Evolutionary conservation across 1,284 basidiomycete species (phyloP), one percentile per base, ranked within the genome.

Genomic region (Athelia sp.): DNA sequence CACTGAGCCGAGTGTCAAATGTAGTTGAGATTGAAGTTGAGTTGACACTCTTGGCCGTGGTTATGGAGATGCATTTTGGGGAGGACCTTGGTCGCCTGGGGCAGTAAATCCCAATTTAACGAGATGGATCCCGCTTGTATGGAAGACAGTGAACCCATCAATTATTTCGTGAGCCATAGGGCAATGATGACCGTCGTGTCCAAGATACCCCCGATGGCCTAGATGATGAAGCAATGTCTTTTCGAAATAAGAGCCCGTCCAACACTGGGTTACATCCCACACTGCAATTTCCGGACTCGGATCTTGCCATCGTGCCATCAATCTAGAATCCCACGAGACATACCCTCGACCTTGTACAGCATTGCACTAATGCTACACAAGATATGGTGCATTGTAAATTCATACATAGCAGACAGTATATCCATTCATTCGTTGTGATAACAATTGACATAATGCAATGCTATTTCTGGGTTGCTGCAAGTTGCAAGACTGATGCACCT

Each of bases 41-140:
- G 44, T 19, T 61, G 61, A 45, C 56, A 56, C 10, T 31, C 14
- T 4, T 26, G 18, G 1, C 53, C 53, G 48, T 60, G 58, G 1
- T 50, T 56, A 13, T 23, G 29, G 19, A 57, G 32, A 40, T 62
- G 60, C 8, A 56, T 45, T 38, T 61, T 61, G 14, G 57, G 60
- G 11, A 61, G 52, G 6, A 40, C 36, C 6, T 17, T 4, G 6
- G 6, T 40, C 4, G 38, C 47, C 11, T 34, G 54, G 2, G 48
- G 43, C 15, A 44, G 9, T 4, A n/a, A 9, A 8, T 22, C 18
- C 43, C 1, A 59, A 34, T 1, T 9, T 26, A 3, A 57, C 31
- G 1, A 36, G 21, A 24, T 59, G 52, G 6, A 59, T 43, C 0
- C 54, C 52, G 29, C 45, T 22, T 13, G 26, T 23, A 35, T 55